These are phyloP conservation scores for Fusarium coffeatum DNA, from an alignment of 2,329 filamentous ascomycete genomes.

Conservation along the genomic window DNA sequence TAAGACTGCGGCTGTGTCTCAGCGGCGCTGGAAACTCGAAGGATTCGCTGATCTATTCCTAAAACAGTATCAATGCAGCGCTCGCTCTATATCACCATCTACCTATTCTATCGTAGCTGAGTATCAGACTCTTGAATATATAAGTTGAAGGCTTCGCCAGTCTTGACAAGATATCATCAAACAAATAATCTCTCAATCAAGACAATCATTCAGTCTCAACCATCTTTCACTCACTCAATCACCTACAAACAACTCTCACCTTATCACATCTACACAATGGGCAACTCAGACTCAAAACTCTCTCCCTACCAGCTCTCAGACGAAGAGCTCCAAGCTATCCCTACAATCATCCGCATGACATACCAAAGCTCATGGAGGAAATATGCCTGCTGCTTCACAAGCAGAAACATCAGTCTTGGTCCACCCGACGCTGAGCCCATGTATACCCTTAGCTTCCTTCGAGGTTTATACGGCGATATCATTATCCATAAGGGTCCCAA, in stretches of 20 bases:
- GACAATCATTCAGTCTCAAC: background rate
- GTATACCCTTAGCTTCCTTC: slow-evolving; percentile 25
- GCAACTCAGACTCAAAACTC: slow-evolving; percentile 34
- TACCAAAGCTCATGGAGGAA: slow-evolving; percentile 29
- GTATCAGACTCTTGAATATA: slow-evolving; percentile 5
- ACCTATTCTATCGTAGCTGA: background rate
- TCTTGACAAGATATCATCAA: background rate
- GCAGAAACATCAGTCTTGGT: slow-evolving; percentile 16
- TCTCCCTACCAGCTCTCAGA: slow-evolving; percentile 12
- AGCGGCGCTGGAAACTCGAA: slow-evolving; percentile 1
- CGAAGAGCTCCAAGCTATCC: slow-evolving; percentile 7
- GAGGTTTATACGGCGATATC: slow-evolving; percentile 31
- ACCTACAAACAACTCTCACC: background rate
- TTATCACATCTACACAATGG: slow-evolving; percentile 26
- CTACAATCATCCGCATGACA: slow-evolving; percentile 20
- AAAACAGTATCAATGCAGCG: slow-evolving; percentile 13
- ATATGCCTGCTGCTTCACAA: slow-evolving; percentile 5
- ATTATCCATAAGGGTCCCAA: slow-evolving; percentile 32
- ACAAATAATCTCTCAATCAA: background rate
- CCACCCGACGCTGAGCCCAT: slow-evolving; percentile 27
- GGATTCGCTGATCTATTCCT: background rate
- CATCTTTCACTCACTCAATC: background rate
- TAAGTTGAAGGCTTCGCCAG: slow-evolving; percentile 1
- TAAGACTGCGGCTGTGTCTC: slow-evolving; percentile 15
- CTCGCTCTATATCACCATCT: slow-evolving; percentile 1